A percentile compares a stretch with the other conserved stretches of the same genome.
phyloP scores from a whole-genome alignment of 2,329 filamentous ascomycete genomes.

The Fusarium continuum region DNA sequence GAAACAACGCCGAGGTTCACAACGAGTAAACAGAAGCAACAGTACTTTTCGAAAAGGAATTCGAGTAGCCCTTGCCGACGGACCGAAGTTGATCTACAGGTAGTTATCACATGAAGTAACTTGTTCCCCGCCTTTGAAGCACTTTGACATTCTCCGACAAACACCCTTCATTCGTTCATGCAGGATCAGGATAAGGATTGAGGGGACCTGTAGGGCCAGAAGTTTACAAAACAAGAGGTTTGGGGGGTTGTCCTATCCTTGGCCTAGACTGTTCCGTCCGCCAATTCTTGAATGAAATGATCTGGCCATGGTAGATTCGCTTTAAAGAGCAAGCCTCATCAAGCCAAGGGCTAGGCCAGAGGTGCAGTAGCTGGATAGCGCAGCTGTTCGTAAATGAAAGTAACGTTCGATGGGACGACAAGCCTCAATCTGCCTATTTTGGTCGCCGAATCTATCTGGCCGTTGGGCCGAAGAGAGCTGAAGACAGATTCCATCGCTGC shows the following conservation, averaged over 20 bases:
- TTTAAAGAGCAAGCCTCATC: not conserved
- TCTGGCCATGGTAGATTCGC: not conserved
- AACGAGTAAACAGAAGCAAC: not conserved
- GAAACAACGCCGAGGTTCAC: not conserved
- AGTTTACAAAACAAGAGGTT: not conserved
- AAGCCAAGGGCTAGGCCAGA: slow-evolving; percentile 3
- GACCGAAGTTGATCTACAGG: not conserved
- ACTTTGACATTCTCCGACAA: not conserved
- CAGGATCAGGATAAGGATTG: too few relatives aligned
- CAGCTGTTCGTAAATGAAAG: not conserved
- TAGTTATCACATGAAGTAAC: not conserved
- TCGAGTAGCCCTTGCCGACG: too few relatives aligned
- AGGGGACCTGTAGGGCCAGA: not conserved
- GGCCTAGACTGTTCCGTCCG: slow-evolving; percentile 12
- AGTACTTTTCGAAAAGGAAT: too few relatives aligned
- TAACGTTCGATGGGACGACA: not conserved
- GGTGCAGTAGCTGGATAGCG: not conserved
- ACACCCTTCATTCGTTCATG: too few relatives aligned
- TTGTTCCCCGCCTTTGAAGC: not conserved
- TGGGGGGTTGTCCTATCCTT: not conserved
- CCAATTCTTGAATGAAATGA: not conserved
- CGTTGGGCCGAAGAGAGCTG: not conserved
- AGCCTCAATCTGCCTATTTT: not conserved
- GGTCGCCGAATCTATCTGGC: not conserved
- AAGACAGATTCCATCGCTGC: not conserved